phyloP scores from a whole-genome alignment of 1,284 basidiomycete species.

The Sphaerobolus stellatus region DNA sequence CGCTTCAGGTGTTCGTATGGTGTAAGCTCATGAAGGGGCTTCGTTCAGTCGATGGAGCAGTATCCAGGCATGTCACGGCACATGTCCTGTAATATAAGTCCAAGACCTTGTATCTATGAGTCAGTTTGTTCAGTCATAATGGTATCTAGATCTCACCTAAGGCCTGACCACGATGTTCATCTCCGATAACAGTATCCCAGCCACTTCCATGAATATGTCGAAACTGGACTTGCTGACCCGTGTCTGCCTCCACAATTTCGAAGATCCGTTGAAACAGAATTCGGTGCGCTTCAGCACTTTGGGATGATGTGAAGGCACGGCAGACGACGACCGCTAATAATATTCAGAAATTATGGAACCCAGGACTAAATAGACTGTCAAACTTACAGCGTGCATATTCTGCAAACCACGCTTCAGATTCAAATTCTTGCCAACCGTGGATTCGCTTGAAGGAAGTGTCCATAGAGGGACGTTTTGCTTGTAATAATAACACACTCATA shows the following conservation, averaged over 20 bases:
- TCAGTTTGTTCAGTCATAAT: background rate
- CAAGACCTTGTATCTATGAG: background rate
- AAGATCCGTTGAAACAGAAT: slow-evolving; percentile 24
- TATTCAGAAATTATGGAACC: background rate
- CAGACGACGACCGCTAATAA: slow-evolving; percentile 19
- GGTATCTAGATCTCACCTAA: slow-evolving; percentile 13
- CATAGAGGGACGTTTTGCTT: slow-evolving; percentile 18
- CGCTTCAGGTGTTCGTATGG: slow-evolving; percentile 6
- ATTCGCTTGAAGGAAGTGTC: slow-evolving; percentile 28
- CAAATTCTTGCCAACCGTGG: slow-evolving; percentile 27
- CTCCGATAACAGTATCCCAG: slow-evolving; percentile 22
- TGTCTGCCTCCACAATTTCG: slow-evolving; percentile 21
- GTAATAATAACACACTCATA: slow-evolving; percentile 22
- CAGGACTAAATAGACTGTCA: background rate
- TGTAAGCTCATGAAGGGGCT: background rate
- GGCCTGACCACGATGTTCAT: slow-evolving; percentile 28
- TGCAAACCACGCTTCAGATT: slow-evolving; percentile 26
- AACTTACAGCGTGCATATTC: slow-evolving; percentile 21
- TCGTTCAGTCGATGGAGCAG: background rate
- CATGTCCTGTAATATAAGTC: background rate
- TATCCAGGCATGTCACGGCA: background rate
- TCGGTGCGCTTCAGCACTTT: slow-evolving; percentile 25
- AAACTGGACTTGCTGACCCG: slow-evolving; percentile 19
- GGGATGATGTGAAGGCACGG: slow-evolving; percentile 25
- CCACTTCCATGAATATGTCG: slow-evolving; percentile 25